Evolutionary conservation across 1,284 basidiomycete species (phyloP).

Genomic region (Cutaneotrichosporon cavernicola): DNA sequence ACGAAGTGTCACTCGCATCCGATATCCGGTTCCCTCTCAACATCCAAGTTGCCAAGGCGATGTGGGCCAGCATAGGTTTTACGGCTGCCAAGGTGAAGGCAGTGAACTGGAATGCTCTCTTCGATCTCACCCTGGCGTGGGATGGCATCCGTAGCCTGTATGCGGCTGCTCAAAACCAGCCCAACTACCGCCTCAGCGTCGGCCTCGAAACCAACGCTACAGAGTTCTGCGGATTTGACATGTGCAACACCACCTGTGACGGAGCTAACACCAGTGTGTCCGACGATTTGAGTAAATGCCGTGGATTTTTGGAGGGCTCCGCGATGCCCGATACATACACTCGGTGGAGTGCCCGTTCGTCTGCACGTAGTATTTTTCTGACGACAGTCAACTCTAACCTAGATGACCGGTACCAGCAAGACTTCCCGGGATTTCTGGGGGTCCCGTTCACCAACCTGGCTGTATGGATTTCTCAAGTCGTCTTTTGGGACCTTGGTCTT

Average conservation of each 20-base stretch:
- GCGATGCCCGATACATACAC: background rate
- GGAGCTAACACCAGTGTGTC: background rate
- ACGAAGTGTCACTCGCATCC: background rate
- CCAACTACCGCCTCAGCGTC: background rate
- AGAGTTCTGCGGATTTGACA: background rate
- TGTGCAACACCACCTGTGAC: background rate
- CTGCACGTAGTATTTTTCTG: background rate
- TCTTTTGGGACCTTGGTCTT: background rate
- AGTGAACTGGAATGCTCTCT: background rate
- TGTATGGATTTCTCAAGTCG: background rate
- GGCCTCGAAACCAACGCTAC: background rate
- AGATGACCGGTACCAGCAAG: background rate
- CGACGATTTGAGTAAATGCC: background rate
- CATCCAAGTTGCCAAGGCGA: background rate
- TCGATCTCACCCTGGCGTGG: background rate
- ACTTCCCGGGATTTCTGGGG: no score
- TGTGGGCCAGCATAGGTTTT: background rate
- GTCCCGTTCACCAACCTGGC: background rate
- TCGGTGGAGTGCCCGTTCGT: background rate
- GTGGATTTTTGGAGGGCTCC: no score
- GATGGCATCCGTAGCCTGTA: background rate
- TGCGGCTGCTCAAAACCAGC: background rate
- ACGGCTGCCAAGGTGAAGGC: background rate
- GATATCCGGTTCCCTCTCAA: background rate
- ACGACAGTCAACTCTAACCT: background rate